These are phyloP conservation scores for Xylariomycetidae sp. DNA, from an alignment of 2,329 filamentous ascomycete species.

Conservation along the genomic window DNA sequence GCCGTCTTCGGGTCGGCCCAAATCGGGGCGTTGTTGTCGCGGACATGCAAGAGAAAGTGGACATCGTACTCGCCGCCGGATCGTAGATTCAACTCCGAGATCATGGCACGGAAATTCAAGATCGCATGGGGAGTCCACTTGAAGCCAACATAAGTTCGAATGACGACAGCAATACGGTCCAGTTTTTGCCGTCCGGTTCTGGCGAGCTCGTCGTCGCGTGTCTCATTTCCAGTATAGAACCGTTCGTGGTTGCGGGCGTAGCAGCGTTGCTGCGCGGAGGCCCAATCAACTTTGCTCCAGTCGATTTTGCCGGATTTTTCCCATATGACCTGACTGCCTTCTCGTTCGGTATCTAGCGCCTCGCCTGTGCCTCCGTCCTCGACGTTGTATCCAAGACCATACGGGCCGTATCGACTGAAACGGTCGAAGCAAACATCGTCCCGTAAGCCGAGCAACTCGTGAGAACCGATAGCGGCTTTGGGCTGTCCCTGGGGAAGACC, in stretches of 20 bases:
- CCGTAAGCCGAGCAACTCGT: slow-evolving; percentile 65
- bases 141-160: slow-evolving; percentile 76
- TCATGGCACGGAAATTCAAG: slow-evolving; percentile 74
- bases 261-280: slow-evolving; percentile 46
- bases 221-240: slow-evolving; percentile 42
- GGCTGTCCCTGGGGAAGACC: slow-evolving; percentile 73
- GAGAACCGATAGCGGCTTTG: slow-evolving; percentile 70
- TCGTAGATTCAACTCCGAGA: slow-evolving; percentile 69
- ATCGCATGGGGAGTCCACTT: slow-evolving; percentile 72
- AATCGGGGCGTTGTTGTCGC: slow-evolving; percentile 70
- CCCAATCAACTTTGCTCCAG: slow-evolving; percentile 51
- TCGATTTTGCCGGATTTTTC: slow-evolving; percentile 48
- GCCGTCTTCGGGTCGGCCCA: slow-evolving; percentile 75
- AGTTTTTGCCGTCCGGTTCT: slow-evolving; percentile 32
- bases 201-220: slow-evolving; percentile 22
- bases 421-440: slow-evolving; percentile 84
- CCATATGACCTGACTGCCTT: slow-evolving; percentile 60
- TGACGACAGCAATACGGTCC: slow-evolving; percentile 65
- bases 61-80: slow-evolving; percentile 78
- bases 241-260: slow-evolving; percentile 57
- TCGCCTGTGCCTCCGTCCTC: slow-evolving; percentile 66
- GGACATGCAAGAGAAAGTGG: slow-evolving; percentile 80
- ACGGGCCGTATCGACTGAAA: slow-evolving; percentile 77
- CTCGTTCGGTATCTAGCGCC: slow-evolving; percentile 64
- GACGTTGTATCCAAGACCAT: slow-evolving; percentile 75